These are phyloP conservation scores for Psilocybe azurescens DNA, from an alignment of 768 basidiomycete species.

Conservation along the genomic window DNA sequence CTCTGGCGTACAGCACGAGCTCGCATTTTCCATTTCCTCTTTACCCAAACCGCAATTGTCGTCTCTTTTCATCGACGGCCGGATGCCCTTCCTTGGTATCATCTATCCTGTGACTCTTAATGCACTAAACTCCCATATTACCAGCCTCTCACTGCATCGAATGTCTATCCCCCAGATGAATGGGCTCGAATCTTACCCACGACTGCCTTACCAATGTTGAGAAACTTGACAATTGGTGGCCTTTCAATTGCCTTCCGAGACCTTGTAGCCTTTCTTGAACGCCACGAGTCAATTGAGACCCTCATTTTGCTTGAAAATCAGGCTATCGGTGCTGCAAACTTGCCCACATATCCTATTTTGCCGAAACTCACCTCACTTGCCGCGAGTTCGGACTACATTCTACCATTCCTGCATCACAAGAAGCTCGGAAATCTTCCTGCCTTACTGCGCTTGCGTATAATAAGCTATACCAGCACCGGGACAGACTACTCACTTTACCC, in stretches of 20 bases:
- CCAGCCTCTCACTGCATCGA: constrained; percentile 9
- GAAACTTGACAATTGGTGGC: constrained; percentile 14
- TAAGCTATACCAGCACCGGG: neutral
- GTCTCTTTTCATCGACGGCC: neutral
- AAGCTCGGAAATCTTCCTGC: neutral
- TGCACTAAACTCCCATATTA: neutral
- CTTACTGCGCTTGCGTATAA: neutral
- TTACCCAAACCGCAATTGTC: neutral
- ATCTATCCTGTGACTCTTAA: neutral
- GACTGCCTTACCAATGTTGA: constrained; percentile 17
- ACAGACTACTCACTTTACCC: neutral
- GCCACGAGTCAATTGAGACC: constrained; percentile 23
- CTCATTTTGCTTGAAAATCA: constrained; percentile 12
- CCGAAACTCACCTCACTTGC: constrained; percentile 1
- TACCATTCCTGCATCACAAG: neutral
- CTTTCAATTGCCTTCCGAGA: constrained; percentile 23
- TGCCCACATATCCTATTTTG: neutral
- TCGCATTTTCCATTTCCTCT: neutral
- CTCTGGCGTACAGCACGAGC: neutral
- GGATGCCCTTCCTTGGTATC: neutral
- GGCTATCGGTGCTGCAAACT: neutral
- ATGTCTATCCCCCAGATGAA: constrained; percentile 12
- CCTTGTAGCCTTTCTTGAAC: constrained; percentile 20
- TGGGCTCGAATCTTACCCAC: constrained; percentile 24
- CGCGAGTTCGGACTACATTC: neutral